phyloP scores from a whole-genome alignment of 2,329 filamentous ascomycete species.

The Diaporthe aspalathi region DNA sequence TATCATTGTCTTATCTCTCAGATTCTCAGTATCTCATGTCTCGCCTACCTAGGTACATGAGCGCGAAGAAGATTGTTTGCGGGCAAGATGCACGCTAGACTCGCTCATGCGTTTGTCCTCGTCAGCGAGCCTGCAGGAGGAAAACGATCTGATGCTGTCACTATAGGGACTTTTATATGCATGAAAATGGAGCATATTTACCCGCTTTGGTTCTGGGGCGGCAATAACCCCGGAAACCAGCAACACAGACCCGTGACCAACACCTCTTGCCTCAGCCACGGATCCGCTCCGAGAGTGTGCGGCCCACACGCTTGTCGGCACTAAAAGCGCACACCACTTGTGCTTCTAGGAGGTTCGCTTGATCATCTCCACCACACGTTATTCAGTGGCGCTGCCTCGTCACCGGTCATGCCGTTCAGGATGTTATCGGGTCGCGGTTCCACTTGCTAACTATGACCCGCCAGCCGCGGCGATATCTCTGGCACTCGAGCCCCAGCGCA shows the following conservation, averaged over 20 bases:
- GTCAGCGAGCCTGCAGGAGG: not conserved
- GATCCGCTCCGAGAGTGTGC: conserved; percentile 1
- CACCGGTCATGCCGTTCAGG: not conserved
- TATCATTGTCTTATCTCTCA: too few species aligned
- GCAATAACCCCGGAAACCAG: conserved; percentile 1
- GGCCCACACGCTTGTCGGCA: conserved; percentile 3
- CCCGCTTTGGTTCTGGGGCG: not conserved
- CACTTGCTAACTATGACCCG: too few species aligned
- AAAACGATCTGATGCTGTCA: conserved; percentile 9
- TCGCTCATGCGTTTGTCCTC: not conserved
- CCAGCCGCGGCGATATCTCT: not conserved
- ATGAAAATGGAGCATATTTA: not conserved
- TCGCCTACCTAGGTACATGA: not conserved
- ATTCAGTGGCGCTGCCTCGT: not conserved
- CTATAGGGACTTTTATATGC: conserved; percentile 17
- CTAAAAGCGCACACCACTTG: not conserved
- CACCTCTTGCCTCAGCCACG: not conserved
- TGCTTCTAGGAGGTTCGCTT: not conserved
- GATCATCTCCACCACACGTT: not conserved
- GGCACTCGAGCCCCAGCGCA: not conserved
- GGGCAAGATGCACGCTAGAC: not conserved
- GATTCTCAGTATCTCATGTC: too few species aligned
- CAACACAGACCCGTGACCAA: not conserved
- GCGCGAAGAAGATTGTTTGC: not conserved
- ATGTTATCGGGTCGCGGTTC: not conserved